Percentiles rank a stretch among this genome's conserved stretches.
Conservation (phyloP, 441 rosid genomes). For the Macaranga tanarius region DNA sequence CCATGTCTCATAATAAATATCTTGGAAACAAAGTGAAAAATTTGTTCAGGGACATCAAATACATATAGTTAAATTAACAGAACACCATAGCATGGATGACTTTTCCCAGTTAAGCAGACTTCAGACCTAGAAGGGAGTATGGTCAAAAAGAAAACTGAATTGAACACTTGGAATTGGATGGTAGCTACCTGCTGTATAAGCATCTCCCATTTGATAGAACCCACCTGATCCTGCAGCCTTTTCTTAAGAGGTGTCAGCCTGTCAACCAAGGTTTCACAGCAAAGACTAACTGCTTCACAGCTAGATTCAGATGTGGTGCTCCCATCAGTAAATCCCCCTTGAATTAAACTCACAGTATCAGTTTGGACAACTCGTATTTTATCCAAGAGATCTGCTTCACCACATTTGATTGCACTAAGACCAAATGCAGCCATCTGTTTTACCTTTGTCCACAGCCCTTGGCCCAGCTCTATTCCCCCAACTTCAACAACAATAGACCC, state of each 20-base stretch:
- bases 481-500: constrained; percentile 88
- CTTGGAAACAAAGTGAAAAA: too few relatives aligned
- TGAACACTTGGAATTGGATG: constrained; percentile 1
- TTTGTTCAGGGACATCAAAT: background rate
- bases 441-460: constrained; percentile 95
- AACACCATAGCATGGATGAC: background rate
- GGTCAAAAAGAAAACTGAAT: constrained; percentile 28
- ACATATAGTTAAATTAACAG: background rate
- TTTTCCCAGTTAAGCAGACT: background rate
- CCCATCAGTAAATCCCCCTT: constrained; percentile 76
- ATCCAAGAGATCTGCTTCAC: constrained; percentile 49
- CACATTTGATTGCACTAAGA: constrained; percentile 54
- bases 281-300: constrained; percentile 69
- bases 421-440: constrained; percentile 86
- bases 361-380: constrained; percentile 72
- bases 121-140: background rate
- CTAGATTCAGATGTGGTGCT: constrained; percentile 88
- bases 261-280: constrained; percentile 67
- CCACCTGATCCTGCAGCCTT: constrained; percentile 49
- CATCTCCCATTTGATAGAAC: constrained; percentile 61
- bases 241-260: constrained; percentile 58
- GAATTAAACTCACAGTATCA: constrained; percentile 73
- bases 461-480: constrained; percentile 90
- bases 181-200: constrained; percentile 67
- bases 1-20: background rate